These are phyloP conservation scores for Paecilomyces variotii DNA, from an alignment of 2,329 filamentous ascomycete species.

Conservation along the genomic window DNA sequence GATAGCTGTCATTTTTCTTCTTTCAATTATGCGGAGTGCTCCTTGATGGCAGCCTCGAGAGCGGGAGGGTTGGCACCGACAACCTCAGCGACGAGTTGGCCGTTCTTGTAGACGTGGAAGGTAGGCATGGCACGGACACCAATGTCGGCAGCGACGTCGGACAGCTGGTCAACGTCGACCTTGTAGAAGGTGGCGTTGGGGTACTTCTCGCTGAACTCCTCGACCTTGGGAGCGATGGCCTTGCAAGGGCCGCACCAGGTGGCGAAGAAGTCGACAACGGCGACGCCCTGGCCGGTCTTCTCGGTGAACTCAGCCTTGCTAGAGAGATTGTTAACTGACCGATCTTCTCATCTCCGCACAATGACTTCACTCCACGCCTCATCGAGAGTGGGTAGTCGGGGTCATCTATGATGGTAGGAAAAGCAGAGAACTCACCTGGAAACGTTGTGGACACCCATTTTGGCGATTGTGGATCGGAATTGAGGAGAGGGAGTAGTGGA, in stretches of 20 bases:
- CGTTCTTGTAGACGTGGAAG: slow-evolving; percentile 76
- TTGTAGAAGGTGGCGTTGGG: slow-evolving; percentile 68
- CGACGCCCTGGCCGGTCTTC: slow-evolving; percentile 39
- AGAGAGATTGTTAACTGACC: slow-evolving; percentile 11
- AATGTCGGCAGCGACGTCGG: slow-evolving; percentile 67
- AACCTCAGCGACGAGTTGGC: slow-evolving; percentile 62
- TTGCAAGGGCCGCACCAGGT: slow-evolving; percentile 95
- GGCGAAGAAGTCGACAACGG: slow-evolving; percentile 82
- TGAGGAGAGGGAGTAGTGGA: slow-evolving; percentile 24
- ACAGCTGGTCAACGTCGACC: slow-evolving; percentile 79
- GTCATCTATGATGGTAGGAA: slow-evolving; percentile 11
- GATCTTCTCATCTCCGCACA: too few relatives aligned
- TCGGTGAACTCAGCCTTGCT: slow-evolving; percentile 54
- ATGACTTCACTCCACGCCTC: too few relatives aligned
- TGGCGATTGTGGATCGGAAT: slow-evolving; percentile 36
- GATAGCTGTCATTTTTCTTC: background rate
- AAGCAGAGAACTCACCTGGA: slow-evolving; percentile 26
- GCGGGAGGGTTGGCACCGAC: slow-evolving; percentile 72
- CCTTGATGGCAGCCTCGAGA: slow-evolving; percentile 42
- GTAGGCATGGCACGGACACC: slow-evolving; percentile 88
- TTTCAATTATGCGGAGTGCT: slow-evolving; percentile 11
- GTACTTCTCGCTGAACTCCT: slow-evolving; percentile 53
- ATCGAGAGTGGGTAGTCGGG: background rate
- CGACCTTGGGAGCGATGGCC: slow-evolving; percentile 69
- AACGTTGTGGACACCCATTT: slow-evolving; percentile 39